Base-by-base conservation (phyloP, 176 grass and related monocot genomes). In the Oryza meyeriana region DNA sequence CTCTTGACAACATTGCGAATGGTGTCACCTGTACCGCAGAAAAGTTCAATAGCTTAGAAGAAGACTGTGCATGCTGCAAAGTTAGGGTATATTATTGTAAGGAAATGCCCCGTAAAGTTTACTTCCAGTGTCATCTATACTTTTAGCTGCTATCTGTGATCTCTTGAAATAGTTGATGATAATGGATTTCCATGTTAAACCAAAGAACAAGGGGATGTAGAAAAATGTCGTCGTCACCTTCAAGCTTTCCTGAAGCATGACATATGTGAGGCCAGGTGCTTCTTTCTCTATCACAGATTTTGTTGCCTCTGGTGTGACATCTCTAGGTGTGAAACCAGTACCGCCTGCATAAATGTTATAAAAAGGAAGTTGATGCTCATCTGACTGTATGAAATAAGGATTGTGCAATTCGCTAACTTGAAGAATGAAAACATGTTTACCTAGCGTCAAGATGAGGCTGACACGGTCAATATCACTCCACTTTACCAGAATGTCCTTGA, bases 401-500 rank as follows among this genome's bases (percentile, higher is more conserved):
- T 13, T 45, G 74, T 12, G 16, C 3, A 66, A 81, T 65, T 10
- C 7, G 2, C 25, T 59, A 77, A 62, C 10, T 75, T 76, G 31
- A 64, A 83, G 59, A 52, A 72, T 69, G 66, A 83, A 13, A 81
- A 77, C 31, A 84, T 67, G 5, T 12, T 25, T 14, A 92, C 96
- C 96, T 99, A 99, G 80, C 24, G 96, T 99, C 76, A 99, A 84
- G 57, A 99, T 93, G 73, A 99, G 93, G 74, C 88, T 88, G 40
- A 99, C 74, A 33, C 66, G 71, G 59, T 95, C 87, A 67, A 90
- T 14, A 40, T 93, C 96, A 8, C 90, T 93, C 96, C 93, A 95
- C 30, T 76, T 69, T 57, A 86, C 41, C 14, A 99, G 72, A 66
- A 91, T 69, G 72, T 70, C 74, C 84, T 93, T 93, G 66, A 99